Base-by-base conservation (phyloP, 1,139 yeast species). In the Pichia sp. region DNA sequence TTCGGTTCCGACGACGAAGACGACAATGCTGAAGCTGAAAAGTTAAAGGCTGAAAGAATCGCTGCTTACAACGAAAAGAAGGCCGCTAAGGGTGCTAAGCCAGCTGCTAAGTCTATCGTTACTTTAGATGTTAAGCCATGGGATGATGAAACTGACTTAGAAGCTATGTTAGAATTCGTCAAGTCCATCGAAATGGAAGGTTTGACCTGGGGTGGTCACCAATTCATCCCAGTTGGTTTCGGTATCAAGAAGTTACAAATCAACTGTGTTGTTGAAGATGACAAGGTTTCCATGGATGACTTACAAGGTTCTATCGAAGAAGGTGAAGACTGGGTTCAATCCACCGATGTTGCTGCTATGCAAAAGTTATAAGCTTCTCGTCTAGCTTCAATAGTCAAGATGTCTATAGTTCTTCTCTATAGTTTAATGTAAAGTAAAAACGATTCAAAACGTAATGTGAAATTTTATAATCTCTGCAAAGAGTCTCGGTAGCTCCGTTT, bases 201-300 rank as follows among this genome's bases (percentile, higher is more conserved):
- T 82, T 86, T 94, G 69, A 76, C 75, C 62, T 93, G 99, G 99
- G 99, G 99, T 86, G 97, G 94, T 68, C 85, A 79, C 81, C 93
- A 86, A 78, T 90, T 82, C 77, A 81, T 93, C 63, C 91, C 96
- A 69, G 95, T 94, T 67, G 99, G 99, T 76, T 93, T 81, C 85
- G 99, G 99, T 83, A 93, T 93, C 81, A 89, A 89, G 87, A 93
- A 94, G 83, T 83, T 93, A 73, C 99, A 93, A 81, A 88, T 94
- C 75, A 93, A 90, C 93, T 76, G 87, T 77, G 99, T 93, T 70
- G 85, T 93, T 63, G 98, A 91, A 82, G 99, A 93, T 75, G 96
- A 81, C 62, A 84, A 84, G 82, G 96, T 93, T 60, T 88, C 97
- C 57, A 68, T 90, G 66, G 96, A 86, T 63, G 97, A 87, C 51